Base-by-base conservation (phyloP, 306 rosid species). In the Canavalia ensiformis region DNA sequence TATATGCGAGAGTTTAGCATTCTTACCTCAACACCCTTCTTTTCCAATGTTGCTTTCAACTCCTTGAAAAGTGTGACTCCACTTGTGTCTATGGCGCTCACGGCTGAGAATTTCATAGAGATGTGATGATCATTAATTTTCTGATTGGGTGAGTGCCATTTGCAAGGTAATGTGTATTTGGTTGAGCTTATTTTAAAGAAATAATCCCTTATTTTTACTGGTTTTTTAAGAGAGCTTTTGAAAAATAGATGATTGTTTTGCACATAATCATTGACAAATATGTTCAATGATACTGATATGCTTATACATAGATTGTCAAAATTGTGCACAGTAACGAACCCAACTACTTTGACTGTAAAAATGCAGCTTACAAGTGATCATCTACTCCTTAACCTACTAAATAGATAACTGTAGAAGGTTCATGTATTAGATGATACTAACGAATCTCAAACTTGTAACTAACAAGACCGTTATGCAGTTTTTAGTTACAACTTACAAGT, bases 61-160 rank as follows among this genome's bases (percentile, higher is more conserved):
- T 89, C 98, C 77, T 69, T 87, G 83, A 93, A 87, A 59, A 95
- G 89, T 45, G 90, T 69, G 58, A 95, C 89, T 49, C 98, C 99
- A 30, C 98, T 95, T 67, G 99, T 93, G 84, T 95, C 99, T 55
- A 95, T 87, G 81, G 88, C 84, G 70, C 94, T 93, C 73, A 95
- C 99, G 59, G 96, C 99, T 95, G 89, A 71, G 46, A 88, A 67
- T 57, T 82, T 6, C 37, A 63, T 56, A 82, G 18, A 80, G 35
- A 60, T 5, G 47, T 37, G 64, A 72, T 64, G 29, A 45, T 12
- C 35, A n/a, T 68, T 68, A 55, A 4, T 78, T 67, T 79, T 69
- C 46, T 79, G 3, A 58, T 58, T 69, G 13, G 41, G 10, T 47
- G 6, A 70, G 3, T n/a, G 13, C 49, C 0, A 37, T 52, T 54